Evolutionary conservation across 2,329 filamentous ascomycete genomes (phyloP).

Genomic region (Exophiala sp.): DNA sequence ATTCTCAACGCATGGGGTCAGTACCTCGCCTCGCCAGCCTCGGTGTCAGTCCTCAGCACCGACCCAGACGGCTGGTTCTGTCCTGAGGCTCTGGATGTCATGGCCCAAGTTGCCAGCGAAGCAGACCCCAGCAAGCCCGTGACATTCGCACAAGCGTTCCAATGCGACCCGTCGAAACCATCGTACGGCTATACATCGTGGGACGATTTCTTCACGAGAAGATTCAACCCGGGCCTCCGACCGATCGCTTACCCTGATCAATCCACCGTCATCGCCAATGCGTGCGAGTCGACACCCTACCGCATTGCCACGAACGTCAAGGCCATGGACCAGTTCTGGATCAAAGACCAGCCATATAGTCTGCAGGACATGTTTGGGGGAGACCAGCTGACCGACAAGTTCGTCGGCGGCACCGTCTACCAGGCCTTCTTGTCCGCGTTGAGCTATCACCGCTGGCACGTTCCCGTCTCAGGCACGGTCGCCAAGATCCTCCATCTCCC

Average conservation of each 20-base stretch:
- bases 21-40: conserved; percentile 44
- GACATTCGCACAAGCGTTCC: conserved; percentile 31
- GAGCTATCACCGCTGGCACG: conserved; percentile 67
- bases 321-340: conserved; percentile 58
- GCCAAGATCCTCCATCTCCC: conserved; percentile 47
- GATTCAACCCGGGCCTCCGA: conserved; percentile 49
- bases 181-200: conserved; percentile 59
- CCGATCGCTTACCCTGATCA: conserved; percentile 55
- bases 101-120: conserved; percentile 29
- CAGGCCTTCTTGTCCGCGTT: conserved; percentile 63
- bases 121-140: conserved; percentile 26
- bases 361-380: conserved; percentile 58
- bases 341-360: conserved; percentile 64
- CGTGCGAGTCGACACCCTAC: conserved; percentile 59
- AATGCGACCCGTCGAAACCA: conserved; percentile 28
- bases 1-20: conserved; percentile 47
- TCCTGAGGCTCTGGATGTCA: conserved; percentile 34
- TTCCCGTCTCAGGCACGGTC: conserved; percentile 58
- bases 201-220: conserved; percentile 65
- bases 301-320: conserved; percentile 47
- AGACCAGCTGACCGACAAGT: conserved; percentile 49
- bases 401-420: conserved; percentile 60
- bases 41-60: conserved; percentile 43
- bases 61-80: conserved; percentile 39
- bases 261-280: conserved; percentile 52